A percentile compares a stretch with the other conserved stretches of the same genome.
Conservation (phyloP, 768 basidiomycete genomes). For the Russula brevipes region DNA sequence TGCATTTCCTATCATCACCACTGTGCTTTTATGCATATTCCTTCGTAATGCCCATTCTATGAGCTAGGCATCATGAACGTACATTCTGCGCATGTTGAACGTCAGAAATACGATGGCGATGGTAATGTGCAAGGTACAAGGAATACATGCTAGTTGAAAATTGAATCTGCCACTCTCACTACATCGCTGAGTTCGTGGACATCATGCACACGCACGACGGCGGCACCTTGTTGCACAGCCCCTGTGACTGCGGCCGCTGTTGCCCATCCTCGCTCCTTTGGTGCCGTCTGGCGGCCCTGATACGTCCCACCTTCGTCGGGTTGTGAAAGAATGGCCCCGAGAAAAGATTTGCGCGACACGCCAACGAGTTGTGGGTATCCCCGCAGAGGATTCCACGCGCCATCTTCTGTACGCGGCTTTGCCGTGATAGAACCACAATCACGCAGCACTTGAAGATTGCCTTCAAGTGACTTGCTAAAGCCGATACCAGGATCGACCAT, state of each 20-base stretch:
- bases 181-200: constrained; percentile 68
- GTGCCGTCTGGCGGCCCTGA: constrained; percentile 48
- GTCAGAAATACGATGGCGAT: background rate
- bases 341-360: constrained; percentile 77
- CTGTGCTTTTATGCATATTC: constrained; percentile 18
- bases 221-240: constrained; percentile 66
- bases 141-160: constrained; percentile 10
- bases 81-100: background rate
- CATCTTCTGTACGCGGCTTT: constrained; percentile 29
- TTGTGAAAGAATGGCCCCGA: constrained; percentile 58
- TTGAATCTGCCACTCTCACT: constrained; percentile 54
- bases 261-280: constrained; percentile 68
- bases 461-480: constrained; percentile 82
- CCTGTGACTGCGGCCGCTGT: constrained; percentile 74
- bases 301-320: constrained; percentile 37
- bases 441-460: constrained; percentile 66
- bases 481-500: constrained; percentile 91
- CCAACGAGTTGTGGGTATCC: constrained; percentile 71
- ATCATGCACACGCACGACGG: constrained; percentile 81
- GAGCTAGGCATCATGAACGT: constrained; percentile 9
- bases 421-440: constrained; percentile 44
- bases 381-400: constrained; percentile 44
- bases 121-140: background rate
- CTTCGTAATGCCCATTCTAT: constrained; percentile 15
- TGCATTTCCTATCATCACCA: constrained; percentile 8